Evolutionary conservation across 805 yeast genomes (phyloP).

Genomic region (Yamadazyma tumulicola): DNA sequence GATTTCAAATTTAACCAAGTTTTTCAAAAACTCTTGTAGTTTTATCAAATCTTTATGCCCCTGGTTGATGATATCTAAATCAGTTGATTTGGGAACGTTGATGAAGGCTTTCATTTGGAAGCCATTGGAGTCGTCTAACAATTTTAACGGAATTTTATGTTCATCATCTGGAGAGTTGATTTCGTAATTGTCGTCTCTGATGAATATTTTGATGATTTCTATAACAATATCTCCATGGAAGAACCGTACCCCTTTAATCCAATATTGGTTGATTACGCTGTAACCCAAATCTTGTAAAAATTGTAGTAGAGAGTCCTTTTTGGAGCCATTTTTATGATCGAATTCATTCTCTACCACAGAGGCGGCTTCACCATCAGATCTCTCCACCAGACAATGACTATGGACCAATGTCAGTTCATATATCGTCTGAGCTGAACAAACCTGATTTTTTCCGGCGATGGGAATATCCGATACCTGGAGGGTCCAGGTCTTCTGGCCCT

Average conservation of each 20-base stretch:
- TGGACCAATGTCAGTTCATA: slow-evolving; percentile 56
- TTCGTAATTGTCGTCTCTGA: slow-evolving; percentile 24
- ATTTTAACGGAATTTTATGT: slow-evolving; percentile 28
- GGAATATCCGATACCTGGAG: slow-evolving; percentile 70
- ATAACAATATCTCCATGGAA: slow-evolving; percentile 60
- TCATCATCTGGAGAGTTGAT: slow-evolving; percentile 12
- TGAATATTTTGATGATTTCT: slow-evolving; percentile 50
- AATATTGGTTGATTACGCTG: slow-evolving; percentile 55
- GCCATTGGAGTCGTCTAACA: slow-evolving; percentile 51
- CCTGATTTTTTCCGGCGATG: slow-evolving; percentile 64
- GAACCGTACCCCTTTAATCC: slow-evolving; percentile 59
- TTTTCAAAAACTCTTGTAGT: slow-evolving; percentile 63
- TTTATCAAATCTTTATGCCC: slow-evolving; percentile 61
- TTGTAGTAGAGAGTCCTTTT: slow-evolving; percentile 35
- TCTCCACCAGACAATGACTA: slow-evolving; percentile 34
- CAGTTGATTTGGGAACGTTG: slow-evolving; percentile 71
- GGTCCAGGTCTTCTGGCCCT: slow-evolving; percentile 50
- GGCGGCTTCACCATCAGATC: slow-evolving; percentile 4
- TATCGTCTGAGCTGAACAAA: slow-evolving; percentile 60
- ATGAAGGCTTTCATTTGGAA: slow-evolving; percentile 63
- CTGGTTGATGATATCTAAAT: slow-evolving; percentile 64
- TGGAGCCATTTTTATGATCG: neutral
- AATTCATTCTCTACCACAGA: slow-evolving; percentile 2
- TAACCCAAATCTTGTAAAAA: slow-evolving; percentile 69
- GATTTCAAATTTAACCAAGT: slow-evolving; percentile 62